Percentiles rank a stretch among this genome's conserved stretches.
phyloP scores from a whole-genome alignment of 169 alveolate species.

The Toxoplasma gondii region DNA sequence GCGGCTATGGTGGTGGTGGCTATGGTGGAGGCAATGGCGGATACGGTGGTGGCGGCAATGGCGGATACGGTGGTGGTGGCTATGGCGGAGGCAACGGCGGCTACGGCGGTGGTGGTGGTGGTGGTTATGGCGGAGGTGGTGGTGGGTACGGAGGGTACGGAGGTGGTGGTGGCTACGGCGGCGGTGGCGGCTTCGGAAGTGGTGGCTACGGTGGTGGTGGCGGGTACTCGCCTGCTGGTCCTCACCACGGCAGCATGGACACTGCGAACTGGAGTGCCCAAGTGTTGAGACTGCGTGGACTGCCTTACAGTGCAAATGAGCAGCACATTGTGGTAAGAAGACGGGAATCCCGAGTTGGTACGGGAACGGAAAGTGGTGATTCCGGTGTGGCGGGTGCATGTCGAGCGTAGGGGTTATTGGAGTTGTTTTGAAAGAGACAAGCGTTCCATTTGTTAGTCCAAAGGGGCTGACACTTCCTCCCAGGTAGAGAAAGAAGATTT shows the following conservation, averaged over 20 bases:
- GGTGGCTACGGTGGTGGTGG: slow-evolving; percentile 39
- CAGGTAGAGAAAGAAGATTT: too few species aligned
- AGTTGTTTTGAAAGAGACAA: neutral
- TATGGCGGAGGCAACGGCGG: slow-evolving; percentile 46
- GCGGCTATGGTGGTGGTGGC: neutral
- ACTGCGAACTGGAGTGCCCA: slow-evolving; percentile 47
- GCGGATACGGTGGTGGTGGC: slow-evolving; percentile 10
- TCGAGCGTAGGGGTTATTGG: neutral
- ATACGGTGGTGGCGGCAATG: slow-evolving; percentile 49
- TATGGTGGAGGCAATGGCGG: slow-evolving; percentile 44
- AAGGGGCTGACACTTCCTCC: too few species aligned
- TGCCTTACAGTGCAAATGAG: slow-evolving; percentile 77
- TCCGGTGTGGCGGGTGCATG: neutral
- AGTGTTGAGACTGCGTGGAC: slow-evolving; percentile 75
- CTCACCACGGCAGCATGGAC: slow-evolving; percentile 42
- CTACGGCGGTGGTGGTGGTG: slow-evolving; percentile 48
- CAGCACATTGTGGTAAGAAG: slow-evolving; percentile 72
- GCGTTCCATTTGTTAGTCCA: too few species aligned
- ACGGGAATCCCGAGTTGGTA: neutral
- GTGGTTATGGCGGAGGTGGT: slow-evolving; percentile 48
- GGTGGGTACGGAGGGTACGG: slow-evolving; percentile 50
- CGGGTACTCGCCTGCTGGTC: slow-evolving; percentile 56
- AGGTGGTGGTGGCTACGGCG: slow-evolving; percentile 53
- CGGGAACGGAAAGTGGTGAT: neutral
- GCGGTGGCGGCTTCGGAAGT: slow-evolving; percentile 39